Evolutionary conservation across 345 rosid species (phyloP).

Genomic region (Noccaea caerulescens): DNA sequence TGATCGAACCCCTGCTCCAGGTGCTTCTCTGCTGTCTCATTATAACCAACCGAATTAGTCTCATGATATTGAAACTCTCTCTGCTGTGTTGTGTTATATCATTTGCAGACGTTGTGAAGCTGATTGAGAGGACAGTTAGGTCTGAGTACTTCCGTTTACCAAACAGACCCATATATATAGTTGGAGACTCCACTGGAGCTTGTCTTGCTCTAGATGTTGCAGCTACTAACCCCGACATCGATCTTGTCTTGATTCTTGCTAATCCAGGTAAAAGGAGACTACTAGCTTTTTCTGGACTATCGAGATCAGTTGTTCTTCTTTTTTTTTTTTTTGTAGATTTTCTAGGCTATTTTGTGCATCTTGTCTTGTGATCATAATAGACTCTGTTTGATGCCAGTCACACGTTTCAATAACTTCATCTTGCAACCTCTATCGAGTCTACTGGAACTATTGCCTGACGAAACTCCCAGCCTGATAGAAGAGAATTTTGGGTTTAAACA

Average conservation of each 20-base stretch:
- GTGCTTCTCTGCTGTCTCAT: conserved; percentile 26
- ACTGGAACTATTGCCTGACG: conserved; percentile 49
- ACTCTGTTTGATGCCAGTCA: conserved; percentile 46
- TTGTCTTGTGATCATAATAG: conserved; percentile 1
- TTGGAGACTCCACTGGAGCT: conserved; percentile 56
- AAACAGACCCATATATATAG: conserved; percentile 61
- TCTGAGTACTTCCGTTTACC: conserved; percentile 49
- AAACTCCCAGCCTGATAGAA: conserved; percentile 44
- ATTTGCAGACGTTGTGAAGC: conserved; percentile 54
- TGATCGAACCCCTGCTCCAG: conserved; percentile 64
- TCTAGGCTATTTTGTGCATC: not conserved
- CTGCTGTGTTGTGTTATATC: not conserved
- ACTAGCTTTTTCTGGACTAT: not conserved
- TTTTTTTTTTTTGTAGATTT: not conserved
- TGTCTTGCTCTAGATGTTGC: conserved; percentile 67
- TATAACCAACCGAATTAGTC: not conserved
- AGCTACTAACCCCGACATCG: conserved; percentile 58
- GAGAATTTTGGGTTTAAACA: conserved; percentile 46
- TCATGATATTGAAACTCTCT: conserved; percentile 8
- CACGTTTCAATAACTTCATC: conserved; percentile 48
- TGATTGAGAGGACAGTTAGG: conserved; percentile 57
- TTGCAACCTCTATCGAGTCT: conserved; percentile 49
- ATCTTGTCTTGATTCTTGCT: conserved; percentile 58
- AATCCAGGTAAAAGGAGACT: conserved; percentile 58
- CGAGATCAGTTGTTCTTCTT: too few relatives aligned